These are phyloP conservation scores for Anisodus tanguticus DNA, from an alignment of 257 asterid genomes.

Conservation along the genomic window DNA sequence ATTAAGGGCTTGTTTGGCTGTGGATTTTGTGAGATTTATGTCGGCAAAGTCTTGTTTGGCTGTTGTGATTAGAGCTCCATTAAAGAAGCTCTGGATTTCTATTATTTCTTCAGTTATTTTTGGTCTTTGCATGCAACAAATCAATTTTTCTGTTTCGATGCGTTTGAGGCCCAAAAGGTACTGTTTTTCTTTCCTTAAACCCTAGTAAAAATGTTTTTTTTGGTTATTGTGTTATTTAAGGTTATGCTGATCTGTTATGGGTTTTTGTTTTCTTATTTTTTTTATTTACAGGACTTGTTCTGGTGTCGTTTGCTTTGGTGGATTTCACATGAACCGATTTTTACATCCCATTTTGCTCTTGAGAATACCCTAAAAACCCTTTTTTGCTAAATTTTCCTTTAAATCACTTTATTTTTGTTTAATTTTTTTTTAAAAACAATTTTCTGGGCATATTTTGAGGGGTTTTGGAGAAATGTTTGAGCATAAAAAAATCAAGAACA, in stretches of 20 bases:
- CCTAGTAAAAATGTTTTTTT: neutral
- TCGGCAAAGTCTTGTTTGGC: slow-evolving; percentile 75
- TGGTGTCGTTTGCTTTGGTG: slow-evolving; percentile 85
- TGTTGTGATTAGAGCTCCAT: slow-evolving; percentile 52
- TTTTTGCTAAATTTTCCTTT: slow-evolving; percentile 4
- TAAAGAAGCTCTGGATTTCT: slow-evolving; percentile 48
- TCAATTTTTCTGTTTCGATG: slow-evolving; percentile 65
- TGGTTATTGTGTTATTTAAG: slow-evolving; percentile 18
- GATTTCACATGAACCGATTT: slow-evolving; percentile 79
- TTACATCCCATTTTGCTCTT: slow-evolving; percentile 67
- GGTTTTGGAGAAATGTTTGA: slow-evolving; percentile 29
- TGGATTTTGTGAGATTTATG: slow-evolving; percentile 55
- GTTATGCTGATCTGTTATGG: slow-evolving; percentile 48
- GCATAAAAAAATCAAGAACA: no score
- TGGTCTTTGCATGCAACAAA: slow-evolving; percentile 47
- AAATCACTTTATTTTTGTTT: neutral
- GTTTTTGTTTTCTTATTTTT: neutral
- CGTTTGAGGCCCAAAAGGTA: slow-evolving; percentile 99
- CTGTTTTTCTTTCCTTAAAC: neutral
- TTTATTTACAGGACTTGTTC: slow-evolving; percentile 75
- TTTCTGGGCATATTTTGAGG: slow-evolving; percentile 38
- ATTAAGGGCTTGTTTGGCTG: slow-evolving; percentile 28
- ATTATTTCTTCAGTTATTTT: slow-evolving; percentile 27
- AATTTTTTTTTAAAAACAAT: slow-evolving; percentile 18
- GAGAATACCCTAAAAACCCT: slow-evolving; percentile 51